Evolutionary conservation across 1,139 yeast genomes (phyloP).

Genomic region (Saccharomyces hybrid): DNA sequence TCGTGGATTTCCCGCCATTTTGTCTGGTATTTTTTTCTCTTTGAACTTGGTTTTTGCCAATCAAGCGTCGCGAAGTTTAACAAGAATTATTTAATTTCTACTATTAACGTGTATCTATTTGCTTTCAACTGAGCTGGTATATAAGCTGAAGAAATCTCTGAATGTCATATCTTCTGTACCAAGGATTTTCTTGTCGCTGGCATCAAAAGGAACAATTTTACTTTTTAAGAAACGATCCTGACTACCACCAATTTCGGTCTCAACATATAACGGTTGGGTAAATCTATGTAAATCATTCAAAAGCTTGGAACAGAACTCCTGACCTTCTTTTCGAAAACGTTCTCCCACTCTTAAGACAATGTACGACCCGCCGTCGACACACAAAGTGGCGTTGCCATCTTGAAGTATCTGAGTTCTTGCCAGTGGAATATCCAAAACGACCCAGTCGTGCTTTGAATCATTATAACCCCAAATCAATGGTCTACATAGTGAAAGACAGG

Average conservation of each 20-base stretch:
- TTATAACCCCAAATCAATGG: neutral
- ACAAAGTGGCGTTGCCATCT: constrained; percentile 1
- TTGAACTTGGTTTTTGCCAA: neutral
- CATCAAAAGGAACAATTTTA: constrained; percentile 9
- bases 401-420: constrained; percentile 1
- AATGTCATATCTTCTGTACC: constrained; percentile 15
- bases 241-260: constrained; percentile 12
- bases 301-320: neutral
- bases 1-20: neutral
- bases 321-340: neutral
- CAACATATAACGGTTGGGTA: constrained; percentile 9
- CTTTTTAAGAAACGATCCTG: constrained; percentile 16
- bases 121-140: neutral
- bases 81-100: neutral
- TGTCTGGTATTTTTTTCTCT: neutral
- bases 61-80: neutral
- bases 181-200: constrained; percentile 4
- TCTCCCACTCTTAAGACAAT: constrained; percentile 8
- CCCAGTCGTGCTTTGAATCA: neutral
- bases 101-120: neutral
- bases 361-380: constrained; percentile 15
- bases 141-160: constrained; percentile 5
- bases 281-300: neutral
- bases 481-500: neutral
- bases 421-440: neutral